Base-by-base conservation (phyloP, 2,329 filamentous ascomycete genomes). In the Aspergillus udagawae region DNA sequence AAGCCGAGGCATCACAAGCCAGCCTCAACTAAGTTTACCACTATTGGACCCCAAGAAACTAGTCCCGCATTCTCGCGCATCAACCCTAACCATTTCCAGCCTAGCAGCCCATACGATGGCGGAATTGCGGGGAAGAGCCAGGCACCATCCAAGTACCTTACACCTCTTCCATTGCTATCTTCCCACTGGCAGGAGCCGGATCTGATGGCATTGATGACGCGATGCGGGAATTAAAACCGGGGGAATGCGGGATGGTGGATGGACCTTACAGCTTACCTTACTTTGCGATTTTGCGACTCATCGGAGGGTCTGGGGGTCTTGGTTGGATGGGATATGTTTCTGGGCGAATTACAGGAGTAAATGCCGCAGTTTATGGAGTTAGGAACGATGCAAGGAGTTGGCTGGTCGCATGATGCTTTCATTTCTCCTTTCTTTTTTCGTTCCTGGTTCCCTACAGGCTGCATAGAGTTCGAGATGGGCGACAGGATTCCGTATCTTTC, bases 1-100 rank as follows among this genome's bases (percentile, higher is more conserved):
- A 3, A 44, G 41, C 44, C 44, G 44, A 47, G 58, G 58, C 49
- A 53, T 60, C 58, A 60, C 58, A 57, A 60, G 58, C 55, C 23
- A 52, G 45, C 14, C 32, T 2, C 7, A 35, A 35, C 12, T 44
- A 44, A 44, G n/a, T 44, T 29, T 14, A 9, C 20, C 44, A 47
- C 3, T 9, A 47, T 25, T 47, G 44, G 21, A 25, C 7, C 21
- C 44, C 42, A 45, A 8, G 42, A 10, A 23, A 8, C 42, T 45
- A 4, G 42, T 12, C 42, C 42, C 41, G 41, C 41, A n/a, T n/a
- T 3, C 41, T 29, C 28, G 12, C 32, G 12, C 32, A 35, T 35
- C 32, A 17, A 3, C n/a, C 42, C 44, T 27, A 47, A 25, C 44
- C 21, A 10, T 21, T 44, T 44, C 17, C n/a, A 23, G n/a, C 10